These are phyloP conservation scores for Centaurea solstitialis DNA, from an alignment of 129 eudicot species.

Conservation along the genomic window DNA sequence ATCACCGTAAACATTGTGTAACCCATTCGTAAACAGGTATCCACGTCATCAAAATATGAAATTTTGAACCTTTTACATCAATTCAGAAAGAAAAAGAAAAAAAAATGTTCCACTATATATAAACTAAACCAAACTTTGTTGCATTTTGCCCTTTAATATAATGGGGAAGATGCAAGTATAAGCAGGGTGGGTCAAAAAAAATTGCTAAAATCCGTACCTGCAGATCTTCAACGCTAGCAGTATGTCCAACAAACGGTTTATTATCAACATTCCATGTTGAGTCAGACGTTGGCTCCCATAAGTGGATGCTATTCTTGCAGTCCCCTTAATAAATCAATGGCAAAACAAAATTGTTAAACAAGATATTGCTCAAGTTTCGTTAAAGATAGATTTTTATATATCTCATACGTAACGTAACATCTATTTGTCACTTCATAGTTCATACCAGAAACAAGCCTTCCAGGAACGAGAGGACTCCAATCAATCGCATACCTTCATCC, in stretches of 20 bases:
- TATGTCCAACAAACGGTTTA: slow-evolving; percentile 87
- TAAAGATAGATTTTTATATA: neutral
- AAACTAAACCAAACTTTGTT: neutral
- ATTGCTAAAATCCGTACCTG: slow-evolving; percentile 47
- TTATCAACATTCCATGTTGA: slow-evolving; percentile 76
- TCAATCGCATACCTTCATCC: slow-evolving; percentile 97
- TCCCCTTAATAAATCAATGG: slow-evolving; percentile 54
- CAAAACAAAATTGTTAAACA: neutral
- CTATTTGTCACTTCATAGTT: neutral
- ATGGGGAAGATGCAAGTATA: neutral
- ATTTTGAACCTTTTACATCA: neutral
- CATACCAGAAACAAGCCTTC: slow-evolving; percentile 91
- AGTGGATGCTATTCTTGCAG: slow-evolving; percentile 73
- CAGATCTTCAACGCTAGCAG: slow-evolving; percentile 94
- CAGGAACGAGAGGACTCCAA: slow-evolving; percentile 91
- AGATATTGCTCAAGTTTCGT: neutral
- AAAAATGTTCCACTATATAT: neutral
- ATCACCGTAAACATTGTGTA: neutral
- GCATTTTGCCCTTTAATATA: neutral
- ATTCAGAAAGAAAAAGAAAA: neutral
- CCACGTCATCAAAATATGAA: neutral
- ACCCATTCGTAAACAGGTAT: neutral
- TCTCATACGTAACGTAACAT: neutral
- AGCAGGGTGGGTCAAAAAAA: neutral
- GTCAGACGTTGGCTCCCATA: slow-evolving; percentile 91